A percentile compares a stretch with the other conserved stretches of the same genome.
These are phyloP conservation scores for Ogataea hybrid DNA, from an alignment of 1,139 yeast species.

Conservation along the genomic window DNA sequence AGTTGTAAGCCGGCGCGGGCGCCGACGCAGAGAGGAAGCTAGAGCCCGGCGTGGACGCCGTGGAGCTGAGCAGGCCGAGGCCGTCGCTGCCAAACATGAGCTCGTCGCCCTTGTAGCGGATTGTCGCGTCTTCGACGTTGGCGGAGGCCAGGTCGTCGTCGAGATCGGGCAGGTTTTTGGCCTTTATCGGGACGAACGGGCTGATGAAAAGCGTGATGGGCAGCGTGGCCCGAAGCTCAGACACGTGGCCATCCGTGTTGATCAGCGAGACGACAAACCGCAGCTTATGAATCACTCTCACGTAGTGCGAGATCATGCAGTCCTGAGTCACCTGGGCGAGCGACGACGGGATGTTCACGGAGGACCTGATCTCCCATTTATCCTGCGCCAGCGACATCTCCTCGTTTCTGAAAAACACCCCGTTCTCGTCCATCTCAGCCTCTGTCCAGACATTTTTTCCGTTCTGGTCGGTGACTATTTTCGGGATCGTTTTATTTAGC, in stretches of 20 bases:
- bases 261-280: conserved; percentile 47
- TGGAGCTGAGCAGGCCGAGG: conserved; percentile 11
- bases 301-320: conserved; percentile 58
- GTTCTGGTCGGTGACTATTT: conserved; percentile 33
- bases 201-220: conserved; percentile 67
- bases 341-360: conserved; percentile 65
- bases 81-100: conserved; percentile 27
- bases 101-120: conserved; percentile 27
- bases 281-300: conserved; percentile 65
- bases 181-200: conserved; percentile 76
- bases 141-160: conserved; percentile 25
- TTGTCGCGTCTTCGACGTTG: conserved; percentile 29
- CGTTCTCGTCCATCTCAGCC: conserved; percentile 29
- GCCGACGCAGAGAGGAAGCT: conserved; percentile 6
- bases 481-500: conserved; percentile 38
- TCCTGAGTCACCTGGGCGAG: conserved; percentile 81
- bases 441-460: conserved; percentile 36
- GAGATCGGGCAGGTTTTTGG: conserved; percentile 37
- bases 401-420: conserved; percentile 30
- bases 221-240: conserved; percentile 66
- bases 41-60: conserved; percentile 9
- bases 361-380: conserved; percentile 71
- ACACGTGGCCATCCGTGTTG: conserved; percentile 61
- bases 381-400: conserved; percentile 46
- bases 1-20: conserved; percentile 11